These are phyloP conservation scores for Zygosaccharomyces rouxii DNA, from an alignment of 805 yeast genomes.

Conservation along the genomic window DNA sequence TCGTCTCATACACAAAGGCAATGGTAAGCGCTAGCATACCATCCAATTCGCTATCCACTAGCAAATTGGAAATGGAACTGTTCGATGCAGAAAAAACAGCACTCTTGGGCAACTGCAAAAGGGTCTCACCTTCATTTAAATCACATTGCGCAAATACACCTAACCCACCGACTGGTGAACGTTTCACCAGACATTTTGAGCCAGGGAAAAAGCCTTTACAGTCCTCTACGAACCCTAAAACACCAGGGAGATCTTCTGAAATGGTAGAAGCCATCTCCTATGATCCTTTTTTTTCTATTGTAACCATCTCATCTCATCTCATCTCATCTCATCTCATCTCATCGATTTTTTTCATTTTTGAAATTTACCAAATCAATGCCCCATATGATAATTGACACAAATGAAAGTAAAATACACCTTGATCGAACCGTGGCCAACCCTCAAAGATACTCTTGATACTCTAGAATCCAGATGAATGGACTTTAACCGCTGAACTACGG, in stretches of 20 bases:
- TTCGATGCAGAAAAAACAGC: slow-evolving; percentile 55
- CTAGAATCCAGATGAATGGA: neutral
- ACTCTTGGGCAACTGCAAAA: slow-evolving; percentile 59
- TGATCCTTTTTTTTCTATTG: neutral
- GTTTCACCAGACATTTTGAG: slow-evolving; percentile 40
- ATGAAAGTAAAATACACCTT: neutral
- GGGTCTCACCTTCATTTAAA: slow-evolving; percentile 37
- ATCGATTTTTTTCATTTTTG: slow-evolving; percentile 1
- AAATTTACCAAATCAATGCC: neutral
- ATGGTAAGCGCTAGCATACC: slow-evolving; percentile 67
- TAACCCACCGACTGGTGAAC: slow-evolving; percentile 56
- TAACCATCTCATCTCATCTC: slow-evolving; percentile 2
- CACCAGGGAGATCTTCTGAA: slow-evolving; percentile 24
- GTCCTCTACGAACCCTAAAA: slow-evolving; percentile 50
- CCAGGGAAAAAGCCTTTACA: slow-evolving; percentile 54
- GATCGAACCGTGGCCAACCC: neutral
- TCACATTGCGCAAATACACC: slow-evolving; percentile 63
- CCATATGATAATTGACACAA: neutral
- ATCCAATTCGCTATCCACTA: slow-evolving; percentile 53
- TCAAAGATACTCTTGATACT: neutral
- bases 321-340: slow-evolving; percentile 10
- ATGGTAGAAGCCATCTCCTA: slow-evolving; percentile 34
- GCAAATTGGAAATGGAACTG: slow-evolving; percentile 59
- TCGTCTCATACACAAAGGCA: slow-evolving; percentile 66
- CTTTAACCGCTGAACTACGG: neutral